phyloP scores from a whole-genome alignment of 768 basidiomycete species.

The Leccinum subtestaceum region DNA sequence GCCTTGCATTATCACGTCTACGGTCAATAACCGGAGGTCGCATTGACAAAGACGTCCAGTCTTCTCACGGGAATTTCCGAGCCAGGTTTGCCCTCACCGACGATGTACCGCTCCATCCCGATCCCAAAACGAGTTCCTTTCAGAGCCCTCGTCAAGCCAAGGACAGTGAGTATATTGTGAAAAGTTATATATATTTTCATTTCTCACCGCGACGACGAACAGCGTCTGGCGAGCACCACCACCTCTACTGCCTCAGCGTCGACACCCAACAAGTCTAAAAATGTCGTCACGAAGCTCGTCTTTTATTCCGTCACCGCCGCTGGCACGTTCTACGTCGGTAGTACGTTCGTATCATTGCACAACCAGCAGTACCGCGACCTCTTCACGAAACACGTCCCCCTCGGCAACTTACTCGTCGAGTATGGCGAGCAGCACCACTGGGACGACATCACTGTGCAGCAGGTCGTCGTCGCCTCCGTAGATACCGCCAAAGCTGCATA shows the following conservation, averaged over 20 bases:
- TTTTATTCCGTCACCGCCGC: conserved; percentile 65
- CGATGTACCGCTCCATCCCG: conserved; percentile 55
- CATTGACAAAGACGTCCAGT: too few species aligned
- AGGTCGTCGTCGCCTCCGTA: conserved; percentile 53
- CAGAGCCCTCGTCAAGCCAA: conserved; percentile 48
- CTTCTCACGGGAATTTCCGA: conserved; percentile 12
- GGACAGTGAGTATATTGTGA: conserved; percentile 43
- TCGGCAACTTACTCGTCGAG: conserved; percentile 73
- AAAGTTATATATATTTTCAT: not conserved
- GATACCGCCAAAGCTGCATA: conserved; percentile 48
- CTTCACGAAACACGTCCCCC: conserved; percentile 78
- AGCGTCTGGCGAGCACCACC: conserved; percentile 58
- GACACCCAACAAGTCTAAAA: conserved; percentile 50
- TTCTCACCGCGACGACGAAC: not conserved
- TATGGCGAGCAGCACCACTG: conserved; percentile 78
- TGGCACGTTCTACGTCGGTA: conserved; percentile 79
- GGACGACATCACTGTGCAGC: conserved; percentile 68
- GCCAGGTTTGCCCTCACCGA: conserved; percentile 1
- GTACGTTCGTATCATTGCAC: conserved; percentile 61
- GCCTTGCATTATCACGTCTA: too few species aligned
- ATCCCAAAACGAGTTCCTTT: conserved; percentile 50
- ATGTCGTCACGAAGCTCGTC: conserved; percentile 56
- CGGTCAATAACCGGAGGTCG: too few species aligned
- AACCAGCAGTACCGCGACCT: conserved; percentile 68
- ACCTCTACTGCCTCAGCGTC: conserved; percentile 5